These are phyloP conservation scores for Cryptosporidium canis DNA, from an alignment of 169 alveolate genomes.

Conservation along the genomic window DNA sequence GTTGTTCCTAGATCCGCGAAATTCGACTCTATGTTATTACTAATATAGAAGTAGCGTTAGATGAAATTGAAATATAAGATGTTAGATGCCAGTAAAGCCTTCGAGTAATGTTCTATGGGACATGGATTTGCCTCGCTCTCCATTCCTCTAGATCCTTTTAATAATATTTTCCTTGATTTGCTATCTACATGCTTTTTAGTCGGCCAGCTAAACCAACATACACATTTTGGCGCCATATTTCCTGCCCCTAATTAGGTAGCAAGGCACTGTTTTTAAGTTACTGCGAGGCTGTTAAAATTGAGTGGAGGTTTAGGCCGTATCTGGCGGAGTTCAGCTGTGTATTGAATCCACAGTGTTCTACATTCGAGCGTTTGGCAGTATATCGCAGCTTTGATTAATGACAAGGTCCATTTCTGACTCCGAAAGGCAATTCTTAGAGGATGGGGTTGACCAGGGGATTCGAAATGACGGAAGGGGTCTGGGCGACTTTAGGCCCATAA, in stretches of 20 bases:
- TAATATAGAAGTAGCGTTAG: background rate
- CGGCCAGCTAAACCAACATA: background rate
- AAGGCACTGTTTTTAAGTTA: background rate
- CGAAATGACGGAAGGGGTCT: constrained; percentile 66
- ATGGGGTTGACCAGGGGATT: constrained; percentile 70
- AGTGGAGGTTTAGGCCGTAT: too few relatives aligned
- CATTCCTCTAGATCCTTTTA: background rate
- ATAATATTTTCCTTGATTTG: background rate
- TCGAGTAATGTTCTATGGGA: background rate
- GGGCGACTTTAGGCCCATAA: constrained; percentile 26
- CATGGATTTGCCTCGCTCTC: too few relatives aligned
- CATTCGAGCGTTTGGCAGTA: background rate
- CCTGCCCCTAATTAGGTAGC: background rate
- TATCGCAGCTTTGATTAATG: constrained; percentile 2
- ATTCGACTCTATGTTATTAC: background rate
- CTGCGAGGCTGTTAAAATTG: background rate
- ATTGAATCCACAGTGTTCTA: too few relatives aligned
- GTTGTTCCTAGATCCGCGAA: background rate
- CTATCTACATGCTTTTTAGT: background rate
- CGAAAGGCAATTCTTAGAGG: constrained; percentile 34
- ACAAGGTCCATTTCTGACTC: constrained; percentile 44
- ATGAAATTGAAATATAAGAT: background rate
- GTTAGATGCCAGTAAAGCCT: background rate
- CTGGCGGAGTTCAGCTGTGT: too few relatives aligned
- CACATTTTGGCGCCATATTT: background rate